phyloP scores from a whole-genome alignment of 1,139 yeast genomes.

The Yamadazyma mexicana region DNA sequence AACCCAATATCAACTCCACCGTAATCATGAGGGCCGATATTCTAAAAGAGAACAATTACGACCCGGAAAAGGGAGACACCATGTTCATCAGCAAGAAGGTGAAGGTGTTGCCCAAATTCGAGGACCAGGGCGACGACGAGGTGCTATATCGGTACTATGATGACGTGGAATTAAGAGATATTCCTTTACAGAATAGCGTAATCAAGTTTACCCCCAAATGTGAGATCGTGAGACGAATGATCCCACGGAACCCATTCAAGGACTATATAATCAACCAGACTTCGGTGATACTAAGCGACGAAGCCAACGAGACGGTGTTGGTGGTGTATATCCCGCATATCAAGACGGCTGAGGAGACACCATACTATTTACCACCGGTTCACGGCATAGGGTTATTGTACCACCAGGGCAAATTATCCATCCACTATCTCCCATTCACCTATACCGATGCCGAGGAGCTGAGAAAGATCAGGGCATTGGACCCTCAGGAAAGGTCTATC shows the following conservation, averaged over 20 bases:
- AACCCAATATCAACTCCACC: slow-evolving; percentile 91
- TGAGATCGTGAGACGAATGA: slow-evolving; percentile 71
- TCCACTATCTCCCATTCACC: slow-evolving; percentile 75
- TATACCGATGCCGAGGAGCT: slow-evolving; percentile 21
- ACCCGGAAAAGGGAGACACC: slow-evolving; percentile 35
- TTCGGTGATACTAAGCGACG: slow-evolving; percentile 51
- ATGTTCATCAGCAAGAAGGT: slow-evolving; percentile 34
- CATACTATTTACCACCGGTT: slow-evolving; percentile 86
- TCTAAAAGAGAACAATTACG: slow-evolving; percentile 53
- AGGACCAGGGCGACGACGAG: slow-evolving; percentile 27
- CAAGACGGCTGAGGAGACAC: slow-evolving; percentile 58
- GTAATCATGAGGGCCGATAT: slow-evolving; percentile 89
- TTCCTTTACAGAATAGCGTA: slow-evolving; percentile 35
- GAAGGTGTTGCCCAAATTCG: slow-evolving; percentile 33
- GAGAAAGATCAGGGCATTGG: slow-evolving; percentile 32
- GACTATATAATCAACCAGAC: slow-evolving; percentile 85
- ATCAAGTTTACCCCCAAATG: slow-evolving; percentile 38
- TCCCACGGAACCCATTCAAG: slow-evolving; percentile 87
- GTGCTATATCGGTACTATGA: slow-evolving; percentile 50
- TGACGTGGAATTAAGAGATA: slow-evolving; percentile 52
- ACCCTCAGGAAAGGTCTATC: slow-evolving; percentile 58
- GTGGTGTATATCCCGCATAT: slow-evolving; percentile 81
- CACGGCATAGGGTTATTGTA: slow-evolving; percentile 75
- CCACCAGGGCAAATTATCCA: slow-evolving; percentile 54
- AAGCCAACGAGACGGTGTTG: slow-evolving; percentile 41